Conservation (phyloP, 1,284 basidiomycete genomes). For the Cryptococcus sp. region DNA sequence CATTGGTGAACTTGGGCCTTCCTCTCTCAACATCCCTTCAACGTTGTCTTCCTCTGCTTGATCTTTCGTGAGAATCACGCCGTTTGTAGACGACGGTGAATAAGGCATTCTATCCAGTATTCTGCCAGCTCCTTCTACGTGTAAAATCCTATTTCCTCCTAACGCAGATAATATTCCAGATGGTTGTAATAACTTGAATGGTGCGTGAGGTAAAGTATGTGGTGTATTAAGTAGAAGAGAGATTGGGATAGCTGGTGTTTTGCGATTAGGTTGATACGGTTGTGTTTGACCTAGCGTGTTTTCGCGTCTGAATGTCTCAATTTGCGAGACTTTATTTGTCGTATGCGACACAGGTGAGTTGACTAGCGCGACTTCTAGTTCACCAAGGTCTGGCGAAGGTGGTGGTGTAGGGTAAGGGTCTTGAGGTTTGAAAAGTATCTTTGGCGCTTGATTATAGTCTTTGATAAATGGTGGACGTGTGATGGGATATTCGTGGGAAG, state of each 20-base stretch:
- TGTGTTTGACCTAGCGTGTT: neutral
- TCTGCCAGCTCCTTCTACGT: conserved; percentile 7
- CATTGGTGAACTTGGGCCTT: conserved; percentile 1
- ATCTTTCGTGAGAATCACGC: conserved; percentile 4
- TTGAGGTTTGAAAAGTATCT: conserved; percentile 4
- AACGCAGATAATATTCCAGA: conserved; percentile 13
- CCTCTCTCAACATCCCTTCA: conserved; percentile 20
- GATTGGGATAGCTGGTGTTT: conserved; percentile 4
- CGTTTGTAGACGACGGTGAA: conserved; percentile 11
- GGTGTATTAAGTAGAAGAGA: conserved; percentile 14
- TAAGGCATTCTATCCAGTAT: conserved; percentile 31
- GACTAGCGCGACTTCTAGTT: no score
- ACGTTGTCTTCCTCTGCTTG: conserved; percentile 23
- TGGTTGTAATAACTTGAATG: conserved; percentile 11
- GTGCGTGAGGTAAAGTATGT: conserved; percentile 17
- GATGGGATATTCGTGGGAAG: no score
- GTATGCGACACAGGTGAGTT: no score
- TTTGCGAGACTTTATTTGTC: neutral
- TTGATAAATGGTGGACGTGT: no score
- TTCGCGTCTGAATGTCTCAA: neutral
- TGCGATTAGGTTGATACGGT: neutral
- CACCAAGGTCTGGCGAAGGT: conserved; percentile 18
- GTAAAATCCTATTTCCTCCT: conserved; percentile 15
- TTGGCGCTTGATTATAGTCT: no score
- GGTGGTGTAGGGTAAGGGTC: conserved; percentile 22